These are phyloP conservation scores for Favolaschia claudopus DNA, from an alignment of 768 basidiomycete species.

Conservation along the genomic window DNA sequence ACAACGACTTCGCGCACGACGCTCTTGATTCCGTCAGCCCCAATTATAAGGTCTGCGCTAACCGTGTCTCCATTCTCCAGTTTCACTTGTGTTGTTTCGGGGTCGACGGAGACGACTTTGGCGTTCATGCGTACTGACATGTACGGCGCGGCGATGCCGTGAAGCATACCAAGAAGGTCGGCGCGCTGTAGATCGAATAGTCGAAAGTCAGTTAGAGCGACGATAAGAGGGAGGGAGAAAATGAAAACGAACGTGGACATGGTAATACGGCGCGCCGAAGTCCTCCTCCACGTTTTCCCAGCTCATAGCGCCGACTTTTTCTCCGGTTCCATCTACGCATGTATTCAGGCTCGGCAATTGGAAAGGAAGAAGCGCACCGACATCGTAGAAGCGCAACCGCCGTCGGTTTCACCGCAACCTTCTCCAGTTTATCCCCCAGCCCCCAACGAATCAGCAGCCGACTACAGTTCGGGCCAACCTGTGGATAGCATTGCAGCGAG, in stretches of 20 bases:
- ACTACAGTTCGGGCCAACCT: no score
- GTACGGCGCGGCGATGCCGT: conserved; percentile 43
- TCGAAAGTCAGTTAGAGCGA: no score
- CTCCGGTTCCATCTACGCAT: no score
- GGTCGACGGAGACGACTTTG: conserved; percentile 41
- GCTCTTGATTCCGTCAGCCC: conserved; percentile 61
- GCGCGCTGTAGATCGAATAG: no score
- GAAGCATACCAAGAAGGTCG: conserved; percentile 52
- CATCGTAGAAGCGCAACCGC: no score
- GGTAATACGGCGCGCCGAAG: conserved; percentile 43
- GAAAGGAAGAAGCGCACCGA: no score
- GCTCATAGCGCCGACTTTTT: no score
- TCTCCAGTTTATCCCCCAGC: no score
- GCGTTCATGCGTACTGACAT: conserved; percentile 44
- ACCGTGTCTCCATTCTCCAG: conserved; percentile 53
- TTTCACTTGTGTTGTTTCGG: conserved; percentile 39
- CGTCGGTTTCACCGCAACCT: no score
- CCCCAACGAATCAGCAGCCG: no score
- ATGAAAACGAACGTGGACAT: conserved; percentile 40
- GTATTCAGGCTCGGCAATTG: no score
- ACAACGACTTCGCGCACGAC: conserved; percentile 55
- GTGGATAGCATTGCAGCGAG: no score
- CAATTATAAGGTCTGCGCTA: conserved; percentile 52
- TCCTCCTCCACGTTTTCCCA: conserved; percentile 39
- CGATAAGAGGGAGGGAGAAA: conserved; percentile 28